Evolutionary conservation across 2,329 filamentous ascomycete species (phyloP), one percentile per base, ranked within the genome.

Genomic region (Nemania bipapillata): DNA sequence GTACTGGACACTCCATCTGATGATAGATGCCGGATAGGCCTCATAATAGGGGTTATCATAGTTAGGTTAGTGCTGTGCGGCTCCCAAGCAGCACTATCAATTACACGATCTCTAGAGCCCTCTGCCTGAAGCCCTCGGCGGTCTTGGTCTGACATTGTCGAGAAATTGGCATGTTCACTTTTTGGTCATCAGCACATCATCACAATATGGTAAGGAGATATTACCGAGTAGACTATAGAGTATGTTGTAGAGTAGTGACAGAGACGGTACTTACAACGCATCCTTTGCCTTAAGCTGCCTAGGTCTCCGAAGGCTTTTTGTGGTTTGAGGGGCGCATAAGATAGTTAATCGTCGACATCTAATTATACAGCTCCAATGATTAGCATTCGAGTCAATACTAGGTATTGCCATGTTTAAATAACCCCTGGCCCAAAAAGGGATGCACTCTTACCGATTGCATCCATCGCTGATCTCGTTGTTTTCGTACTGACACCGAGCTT

Each of bases 401-500:
- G 7, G 49, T n/a, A n/a, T n/a, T n/a, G n/a, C n/a, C n/a, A 35
- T 4, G 15, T 35, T n/a, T 6, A 1, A 26, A 7, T 12, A 30
- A n/a, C 42, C 6, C 7, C 26, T 9, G n/a, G 6, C 15, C 37
- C 32, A n/a, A 4, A 20, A 28, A 47, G 2, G 20, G 20, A 32
- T 20, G 24, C 47, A 26, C 17, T 76, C 76, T 75, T 74, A 77
- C 76, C 76, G 74, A 53, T 74, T 68, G 52, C 76, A 78, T 12
- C 74, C 75, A 42, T 72, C 65, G 1, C 69, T 68, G 6, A 70
- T 28, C 56, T 70, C 74, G 49, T 75, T 73, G 3, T 55, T 66
- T 52, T 76, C 72, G 37, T 75, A 78, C 32, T 75, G 71, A 47
- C 77, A 78, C 2, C 76, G 74, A 26, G 75, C 70, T 68, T 77